Conservation (phyloP, 139 green algal species). For the Penium margaritaceum region DNA sequence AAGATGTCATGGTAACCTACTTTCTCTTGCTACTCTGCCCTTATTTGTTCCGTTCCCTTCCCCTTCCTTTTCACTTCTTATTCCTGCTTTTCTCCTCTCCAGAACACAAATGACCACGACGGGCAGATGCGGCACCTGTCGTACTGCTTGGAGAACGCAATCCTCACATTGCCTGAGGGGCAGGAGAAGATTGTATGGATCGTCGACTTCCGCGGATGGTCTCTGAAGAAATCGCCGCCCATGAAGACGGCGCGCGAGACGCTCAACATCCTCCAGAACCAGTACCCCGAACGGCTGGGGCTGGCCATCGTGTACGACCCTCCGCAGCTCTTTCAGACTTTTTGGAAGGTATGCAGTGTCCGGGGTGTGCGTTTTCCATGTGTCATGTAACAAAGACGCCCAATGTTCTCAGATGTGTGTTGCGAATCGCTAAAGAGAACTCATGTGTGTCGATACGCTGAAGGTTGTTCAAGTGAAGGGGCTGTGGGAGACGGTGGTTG, state of each 20-base stretch:
- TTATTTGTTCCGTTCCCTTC: no score
- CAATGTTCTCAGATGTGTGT: no score
- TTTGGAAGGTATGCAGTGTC: slow-evolving; percentile 54
- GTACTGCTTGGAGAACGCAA: slow-evolving; percentile 50
- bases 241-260: slow-evolving; percentile 51
- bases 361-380: no score
- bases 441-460: no score
- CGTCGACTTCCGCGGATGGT: slow-evolving; percentile 50
- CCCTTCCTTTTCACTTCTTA: slow-evolving; percentile 1
- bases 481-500: no score
- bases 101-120: slow-evolving; percentile 49
- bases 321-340: slow-evolving; percentile 46
- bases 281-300: slow-evolving; percentile 52
- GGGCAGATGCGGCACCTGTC: slow-evolving; percentile 46
- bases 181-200: slow-evolving; percentile 43
- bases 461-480: no score
- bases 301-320: slow-evolving; percentile 48
- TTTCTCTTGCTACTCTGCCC: no score
- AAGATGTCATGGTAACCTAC: no score
- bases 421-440: no score
- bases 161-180: not conserved
- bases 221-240: slow-evolving; percentile 40
- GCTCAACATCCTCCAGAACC: slow-evolving; percentile 53
- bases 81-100: slow-evolving; percentile 14
- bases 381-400: no score